A percentile compares a stretch with the other conserved stretches of the same genome.
phyloP scores from a whole-genome alignment of 768 basidiomycete genomes.

The Hygrophorus pudorinus region DNA sequence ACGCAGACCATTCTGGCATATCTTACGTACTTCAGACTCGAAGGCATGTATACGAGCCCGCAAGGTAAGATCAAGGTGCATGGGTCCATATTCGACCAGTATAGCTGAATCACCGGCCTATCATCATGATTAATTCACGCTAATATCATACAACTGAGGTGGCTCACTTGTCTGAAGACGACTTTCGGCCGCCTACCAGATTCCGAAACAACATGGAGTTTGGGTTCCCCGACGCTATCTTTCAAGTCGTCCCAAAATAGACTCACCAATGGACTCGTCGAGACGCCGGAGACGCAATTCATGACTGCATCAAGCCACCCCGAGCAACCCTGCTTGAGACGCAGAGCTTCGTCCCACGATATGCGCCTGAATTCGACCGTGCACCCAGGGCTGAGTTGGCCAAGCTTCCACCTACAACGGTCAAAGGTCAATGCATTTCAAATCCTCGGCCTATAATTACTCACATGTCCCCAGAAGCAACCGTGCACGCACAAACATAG shows the following conservation, averaged over 20 bases:
- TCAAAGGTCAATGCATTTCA: not conserved
- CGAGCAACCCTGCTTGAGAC: constrained; percentile 14
- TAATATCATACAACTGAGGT: not conserved
- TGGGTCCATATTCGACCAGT: constrained; percentile 51
- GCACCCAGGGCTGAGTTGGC: constrained; percentile 50
- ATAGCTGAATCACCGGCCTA: constrained; percentile 58
- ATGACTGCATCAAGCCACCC: constrained; percentile 22
- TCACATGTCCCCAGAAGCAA: constrained; percentile 41
- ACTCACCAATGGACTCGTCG: no score
- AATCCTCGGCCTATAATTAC: constrained; percentile 8
- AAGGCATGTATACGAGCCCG: constrained; percentile 53
- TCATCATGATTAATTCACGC: not conserved
- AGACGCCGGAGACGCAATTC: not conserved
- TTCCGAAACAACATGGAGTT: not conserved
- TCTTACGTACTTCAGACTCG: constrained; percentile 26
- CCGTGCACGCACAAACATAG: constrained; percentile 46
- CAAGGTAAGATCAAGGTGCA: constrained; percentile 40
- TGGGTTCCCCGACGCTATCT: no score
- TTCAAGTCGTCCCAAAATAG: no score
- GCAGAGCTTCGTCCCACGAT: constrained; percentile 29
- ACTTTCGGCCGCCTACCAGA: constrained; percentile 21
- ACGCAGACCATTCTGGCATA: constrained; percentile 25
- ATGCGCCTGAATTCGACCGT: constrained; percentile 44
- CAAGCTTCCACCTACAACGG: constrained; percentile 50
- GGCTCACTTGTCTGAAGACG: constrained; percentile 43